These are phyloP conservation scores for Fusarium nelsonii DNA, from an alignment of 2,329 filamentous ascomycete species.

Conservation along the genomic window DNA sequence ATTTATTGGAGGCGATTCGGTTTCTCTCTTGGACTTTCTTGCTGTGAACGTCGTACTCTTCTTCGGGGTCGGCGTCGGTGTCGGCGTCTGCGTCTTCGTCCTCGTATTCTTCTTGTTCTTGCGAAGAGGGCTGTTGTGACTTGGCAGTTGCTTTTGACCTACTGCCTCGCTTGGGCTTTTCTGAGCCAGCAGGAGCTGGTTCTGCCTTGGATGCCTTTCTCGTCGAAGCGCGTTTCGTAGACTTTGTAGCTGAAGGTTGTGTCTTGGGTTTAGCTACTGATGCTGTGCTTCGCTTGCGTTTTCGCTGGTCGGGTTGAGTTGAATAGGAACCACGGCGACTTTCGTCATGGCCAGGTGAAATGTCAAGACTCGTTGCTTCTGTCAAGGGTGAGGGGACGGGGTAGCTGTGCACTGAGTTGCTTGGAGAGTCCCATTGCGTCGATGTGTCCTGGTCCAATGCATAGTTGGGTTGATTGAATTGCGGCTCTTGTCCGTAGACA, in stretches of 20 bases:
- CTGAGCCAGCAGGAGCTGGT: too few relatives aligned
- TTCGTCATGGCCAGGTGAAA: neutral
- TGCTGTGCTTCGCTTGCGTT: neutral
- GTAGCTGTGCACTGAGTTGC: neutral
- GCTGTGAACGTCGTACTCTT: neutral
- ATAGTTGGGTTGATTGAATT: neutral
- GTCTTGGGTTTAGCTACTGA: neutral
- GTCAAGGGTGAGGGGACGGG: neutral
- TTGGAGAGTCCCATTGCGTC: neutral
- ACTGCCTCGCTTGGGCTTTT: neutral
- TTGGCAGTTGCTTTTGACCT: neutral
- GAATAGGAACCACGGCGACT: neutral
- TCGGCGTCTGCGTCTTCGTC: neutral
- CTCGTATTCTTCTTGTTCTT: neutral
- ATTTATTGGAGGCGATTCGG: conserved; percentile 46
- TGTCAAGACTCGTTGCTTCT: neutral
- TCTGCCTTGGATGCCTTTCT: neutral
- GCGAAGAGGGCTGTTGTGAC: neutral
- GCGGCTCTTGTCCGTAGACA: neutral
- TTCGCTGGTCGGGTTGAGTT: neutral
- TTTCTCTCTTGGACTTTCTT: conserved; percentile 34
- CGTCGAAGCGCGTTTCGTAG: neutral
- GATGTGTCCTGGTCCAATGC: accelerated
- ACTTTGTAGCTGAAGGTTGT: accelerated
- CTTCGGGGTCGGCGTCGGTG: neutral